These are phyloP conservation scores for Chernovozyma aurita DNA, from an alignment of 1,139 yeast genomes.

Conservation along the genomic window DNA sequence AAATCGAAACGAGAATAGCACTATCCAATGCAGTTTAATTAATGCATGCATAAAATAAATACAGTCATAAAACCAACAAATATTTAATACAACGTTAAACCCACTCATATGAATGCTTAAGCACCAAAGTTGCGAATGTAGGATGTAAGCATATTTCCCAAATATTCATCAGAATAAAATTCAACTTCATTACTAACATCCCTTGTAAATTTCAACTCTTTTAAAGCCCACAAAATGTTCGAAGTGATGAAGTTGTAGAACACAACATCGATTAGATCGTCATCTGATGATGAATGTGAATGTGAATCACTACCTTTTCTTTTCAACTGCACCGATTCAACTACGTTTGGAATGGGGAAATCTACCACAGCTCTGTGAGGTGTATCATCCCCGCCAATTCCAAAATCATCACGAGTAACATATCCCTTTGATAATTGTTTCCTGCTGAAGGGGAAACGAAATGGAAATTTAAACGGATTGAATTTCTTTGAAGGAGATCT, in stretches of 20 bases:
- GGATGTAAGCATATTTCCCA: slow-evolving; percentile 31
- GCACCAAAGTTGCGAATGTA: slow-evolving; percentile 17
- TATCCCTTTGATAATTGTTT: slow-evolving; percentile 53
- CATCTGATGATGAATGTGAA: slow-evolving; percentile 12
- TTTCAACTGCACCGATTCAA: slow-evolving; percentile 41
- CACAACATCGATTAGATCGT: slow-evolving; percentile 56
- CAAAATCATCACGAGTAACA: slow-evolving; percentile 78
- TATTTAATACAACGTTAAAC: too few relatives aligned
- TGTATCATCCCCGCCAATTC: slow-evolving; percentile 86
- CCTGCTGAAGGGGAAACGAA: not conserved
- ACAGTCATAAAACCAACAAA: too few relatives aligned
- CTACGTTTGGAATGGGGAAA: slow-evolving; percentile 71
- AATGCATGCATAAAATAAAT: too few relatives aligned
- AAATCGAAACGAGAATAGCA: not conserved
- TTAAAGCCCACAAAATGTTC: slow-evolving; percentile 57
- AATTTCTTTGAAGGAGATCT: not conserved
- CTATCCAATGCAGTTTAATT: too few relatives aligned
- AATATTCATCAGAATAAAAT: slow-evolving; percentile 29
- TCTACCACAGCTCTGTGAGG: slow-evolving; percentile 59
- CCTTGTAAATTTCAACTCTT: slow-evolving; percentile 22
- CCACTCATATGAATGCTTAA: slow-evolving; percentile 6
- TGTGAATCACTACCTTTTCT: too few relatives aligned
- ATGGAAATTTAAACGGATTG: slow-evolving; percentile 1
- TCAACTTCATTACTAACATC: slow-evolving; percentile 13
- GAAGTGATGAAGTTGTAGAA: slow-evolving; percentile 73